Evolutionary conservation across 805 yeast genomes (phyloP).

Genomic region (Lachancea waltii): DNA sequence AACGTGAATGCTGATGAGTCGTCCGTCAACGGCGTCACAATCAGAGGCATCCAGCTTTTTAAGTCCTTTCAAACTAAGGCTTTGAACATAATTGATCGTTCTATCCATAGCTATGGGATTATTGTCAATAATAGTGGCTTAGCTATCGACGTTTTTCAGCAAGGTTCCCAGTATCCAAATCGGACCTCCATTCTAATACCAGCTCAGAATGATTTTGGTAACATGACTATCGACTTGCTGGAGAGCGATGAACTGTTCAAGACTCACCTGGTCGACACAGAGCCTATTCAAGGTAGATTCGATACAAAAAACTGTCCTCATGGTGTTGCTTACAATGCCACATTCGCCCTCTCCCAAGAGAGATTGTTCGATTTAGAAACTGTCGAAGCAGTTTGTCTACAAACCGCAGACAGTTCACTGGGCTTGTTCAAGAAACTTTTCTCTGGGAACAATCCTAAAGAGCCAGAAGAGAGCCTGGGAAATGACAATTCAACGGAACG

Average conservation of each 20-base stretch:
- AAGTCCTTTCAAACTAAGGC: slow-evolving; percentile 55
- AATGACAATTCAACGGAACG: slow-evolving; percentile 12
- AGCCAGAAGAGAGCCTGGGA: slow-evolving; percentile 9
- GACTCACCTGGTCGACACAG: slow-evolving; percentile 12
- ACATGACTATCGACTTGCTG: slow-evolving; percentile 32
- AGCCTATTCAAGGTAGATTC: slow-evolving; percentile 29
- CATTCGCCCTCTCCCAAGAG: slow-evolving; percentile 41
- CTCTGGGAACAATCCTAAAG: slow-evolving; percentile 16
- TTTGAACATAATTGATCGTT: slow-evolving; percentile 51
- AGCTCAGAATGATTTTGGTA: slow-evolving; percentile 26
- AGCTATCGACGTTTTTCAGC: slow-evolving; percentile 38
- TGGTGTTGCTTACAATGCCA: slow-evolving; percentile 36
- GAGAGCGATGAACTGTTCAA: slow-evolving; percentile 20
- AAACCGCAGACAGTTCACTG: slow-evolving; percentile 10
- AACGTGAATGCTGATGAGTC: slow-evolving; percentile 95
- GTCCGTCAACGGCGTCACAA: slow-evolving; percentile 83
- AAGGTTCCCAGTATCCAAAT: slow-evolving; percentile 36
- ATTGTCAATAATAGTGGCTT: slow-evolving; percentile 26
- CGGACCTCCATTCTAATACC: slow-evolving; percentile 32
- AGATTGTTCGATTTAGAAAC: slow-evolving; percentile 43
- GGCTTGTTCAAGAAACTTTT: slow-evolving; percentile 10
- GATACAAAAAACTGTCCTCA: slow-evolving; percentile 35
- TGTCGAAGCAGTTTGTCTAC: slow-evolving; percentile 42
- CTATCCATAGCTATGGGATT: slow-evolving; percentile 44
- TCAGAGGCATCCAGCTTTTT: slow-evolving; percentile 72